These are phyloP conservation scores for Pythium biforme DNA, from an alignment of 352 stramenopile genomes.

Conservation along the genomic window DNA sequence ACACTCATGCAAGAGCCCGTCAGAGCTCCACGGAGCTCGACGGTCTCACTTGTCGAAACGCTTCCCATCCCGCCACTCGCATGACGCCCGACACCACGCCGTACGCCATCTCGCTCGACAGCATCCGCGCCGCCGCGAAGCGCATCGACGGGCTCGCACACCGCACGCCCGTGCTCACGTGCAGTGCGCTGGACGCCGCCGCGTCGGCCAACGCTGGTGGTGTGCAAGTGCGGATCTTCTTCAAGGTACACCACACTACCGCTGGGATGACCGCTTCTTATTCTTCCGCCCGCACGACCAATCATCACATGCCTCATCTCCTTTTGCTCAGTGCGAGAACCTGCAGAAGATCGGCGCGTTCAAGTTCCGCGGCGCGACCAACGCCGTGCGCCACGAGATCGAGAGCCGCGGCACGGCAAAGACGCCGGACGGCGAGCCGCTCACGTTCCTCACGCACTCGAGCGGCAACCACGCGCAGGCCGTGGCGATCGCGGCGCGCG, in stretches of 20 bases:
- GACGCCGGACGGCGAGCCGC: background rate
- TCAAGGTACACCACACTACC: conserved; percentile 53
- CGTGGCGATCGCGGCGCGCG: conserved; percentile 77
- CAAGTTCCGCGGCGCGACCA: conserved; percentile 82
- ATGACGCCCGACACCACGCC: conserved; percentile 4
- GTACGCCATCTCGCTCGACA: conserved; percentile 64
- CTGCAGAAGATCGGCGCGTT: conserved; percentile 81
- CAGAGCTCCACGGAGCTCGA: background rate
- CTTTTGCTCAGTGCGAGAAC: conserved; percentile 60
- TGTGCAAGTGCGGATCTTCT: conserved; percentile 46
- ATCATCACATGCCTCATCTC: conserved; percentile 1
- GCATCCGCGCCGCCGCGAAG: conserved; percentile 43
- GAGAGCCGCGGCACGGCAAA: conserved; percentile 25
- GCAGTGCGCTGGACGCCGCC: conserved; percentile 46
- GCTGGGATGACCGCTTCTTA: no score
- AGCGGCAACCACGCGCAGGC: conserved; percentile 93
- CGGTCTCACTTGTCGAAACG: background rate
- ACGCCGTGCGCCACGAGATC: conserved; percentile 55
- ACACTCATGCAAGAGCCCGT: conserved; percentile 1
- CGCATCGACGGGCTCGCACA: conserved; percentile 58
- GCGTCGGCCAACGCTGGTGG: conserved; percentile 19
- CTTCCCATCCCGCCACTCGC: background rate
- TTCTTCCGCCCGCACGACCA: background rate
- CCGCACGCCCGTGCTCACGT: conserved; percentile 66
- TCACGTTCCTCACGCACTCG: conserved; percentile 86